These are phyloP conservation scores for Talaromyces sp. DNA, from an alignment of 2,329 filamentous ascomycete species.

Conservation along the genomic window DNA sequence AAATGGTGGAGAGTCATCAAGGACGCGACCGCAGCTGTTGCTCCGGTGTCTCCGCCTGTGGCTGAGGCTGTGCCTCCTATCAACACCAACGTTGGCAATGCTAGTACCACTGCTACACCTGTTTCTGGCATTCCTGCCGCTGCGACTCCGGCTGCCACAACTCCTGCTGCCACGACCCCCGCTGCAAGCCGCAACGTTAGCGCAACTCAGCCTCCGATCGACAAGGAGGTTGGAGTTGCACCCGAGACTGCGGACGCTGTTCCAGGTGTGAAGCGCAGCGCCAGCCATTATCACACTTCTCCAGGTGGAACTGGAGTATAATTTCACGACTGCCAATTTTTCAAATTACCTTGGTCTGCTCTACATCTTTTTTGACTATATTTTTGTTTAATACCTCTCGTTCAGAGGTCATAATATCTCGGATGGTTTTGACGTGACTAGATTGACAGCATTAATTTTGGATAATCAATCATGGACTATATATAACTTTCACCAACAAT, in stretches of 20 bases:
- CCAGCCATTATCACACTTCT: conserved; percentile 30
- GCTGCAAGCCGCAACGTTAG: conserved; percentile 15
- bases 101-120: background rate
- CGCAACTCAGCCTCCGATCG: conserved; percentile 9
- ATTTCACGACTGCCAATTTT: conserved; percentile 14
- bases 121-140: background rate
- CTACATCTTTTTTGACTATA: background rate
- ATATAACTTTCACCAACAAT: background rate
- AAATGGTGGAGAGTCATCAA: conserved; percentile 78
- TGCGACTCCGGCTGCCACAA: background rate
- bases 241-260: background rate
- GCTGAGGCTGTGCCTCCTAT: conserved; percentile 5
- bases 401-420: background rate
- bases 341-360: background rate
- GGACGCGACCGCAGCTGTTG: conserved; percentile 23
- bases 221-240: conserved; percentile 3
- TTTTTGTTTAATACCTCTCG: background rate
- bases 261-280: conserved; percentile 23
- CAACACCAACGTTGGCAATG: conserved; percentile 18
- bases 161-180: background rate
- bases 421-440: background rate
- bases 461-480: background rate
- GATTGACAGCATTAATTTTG: background rate
- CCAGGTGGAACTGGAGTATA: conserved; percentile 26
- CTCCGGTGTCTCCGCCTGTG: conserved; percentile 7